Conservation (phyloP, 306 rosid species). For the Sphenostylis stenocarpa region DNA sequence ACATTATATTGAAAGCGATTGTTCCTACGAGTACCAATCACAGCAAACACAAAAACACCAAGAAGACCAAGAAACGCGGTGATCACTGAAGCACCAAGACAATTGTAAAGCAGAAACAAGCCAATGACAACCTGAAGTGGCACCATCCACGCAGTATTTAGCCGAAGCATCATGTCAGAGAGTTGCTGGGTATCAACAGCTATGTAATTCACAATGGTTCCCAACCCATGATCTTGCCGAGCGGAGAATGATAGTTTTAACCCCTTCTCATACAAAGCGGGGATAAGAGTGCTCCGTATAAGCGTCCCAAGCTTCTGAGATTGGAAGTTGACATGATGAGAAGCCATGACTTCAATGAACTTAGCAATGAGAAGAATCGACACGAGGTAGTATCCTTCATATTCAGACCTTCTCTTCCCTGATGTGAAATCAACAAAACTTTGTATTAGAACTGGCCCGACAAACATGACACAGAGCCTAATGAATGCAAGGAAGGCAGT, state of each 20-base stretch:
- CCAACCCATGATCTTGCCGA: slow-evolving; percentile 70
- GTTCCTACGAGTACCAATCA: slow-evolving; percentile 38
- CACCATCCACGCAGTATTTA: slow-evolving; percentile 68
- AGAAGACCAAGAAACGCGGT: slow-evolving; percentile 47
- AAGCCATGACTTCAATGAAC: slow-evolving; percentile 56
- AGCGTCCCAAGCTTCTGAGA: slow-evolving; percentile 72
- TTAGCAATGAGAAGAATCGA: slow-evolving; percentile 59
- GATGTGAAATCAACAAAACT: slow-evolving; percentile 68
- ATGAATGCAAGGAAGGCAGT: slow-evolving; percentile 60
- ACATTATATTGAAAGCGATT: slow-evolving; percentile 48
- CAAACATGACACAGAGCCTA: slow-evolving; percentile 58
- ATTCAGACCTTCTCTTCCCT: slow-evolving; percentile 58
- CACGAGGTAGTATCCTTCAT: slow-evolving; percentile 74
- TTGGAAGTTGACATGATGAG: slow-evolving; percentile 72
- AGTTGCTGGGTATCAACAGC: slow-evolving; percentile 82
- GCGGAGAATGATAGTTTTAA: slow-evolving; percentile 58
- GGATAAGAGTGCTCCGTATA: slow-evolving; percentile 53
- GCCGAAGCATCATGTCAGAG: slow-evolving; percentile 74
- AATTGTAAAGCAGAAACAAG: slow-evolving; percentile 52
- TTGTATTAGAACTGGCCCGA: slow-evolving; percentile 71
- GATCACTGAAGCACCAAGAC: slow-evolving; percentile 48
- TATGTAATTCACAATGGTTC: slow-evolving; percentile 83
- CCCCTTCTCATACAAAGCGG: slow-evolving; percentile 71
- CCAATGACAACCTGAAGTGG: slow-evolving; percentile 65
- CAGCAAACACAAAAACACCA: slow-evolving; percentile 39